Evolutionary conservation across 495 filamentous ascomycete species (phyloP).

Genomic region (Pseudotulostoma volvatum): DNA sequence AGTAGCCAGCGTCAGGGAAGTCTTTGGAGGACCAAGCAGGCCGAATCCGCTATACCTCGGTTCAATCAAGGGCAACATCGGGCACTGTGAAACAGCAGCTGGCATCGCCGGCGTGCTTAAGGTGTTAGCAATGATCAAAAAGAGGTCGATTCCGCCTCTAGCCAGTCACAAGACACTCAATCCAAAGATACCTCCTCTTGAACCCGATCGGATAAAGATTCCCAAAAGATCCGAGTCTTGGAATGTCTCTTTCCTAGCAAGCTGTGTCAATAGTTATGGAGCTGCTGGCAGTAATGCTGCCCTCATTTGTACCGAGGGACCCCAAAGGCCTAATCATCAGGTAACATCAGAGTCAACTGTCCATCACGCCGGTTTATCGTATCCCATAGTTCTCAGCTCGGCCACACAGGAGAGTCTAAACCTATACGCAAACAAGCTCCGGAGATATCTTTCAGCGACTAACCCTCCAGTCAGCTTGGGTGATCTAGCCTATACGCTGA

Average conservation of each 20-base stretch:
- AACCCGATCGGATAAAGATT: conserved; percentile 25
- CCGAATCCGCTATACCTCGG: conserved; percentile 9
- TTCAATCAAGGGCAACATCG: conserved; percentile 28
- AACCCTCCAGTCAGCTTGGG: conserved; percentile 4
- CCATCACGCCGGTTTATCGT: conserved; percentile 23
- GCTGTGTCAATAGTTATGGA: conserved; percentile 33
- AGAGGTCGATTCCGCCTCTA: conserved; percentile 18
- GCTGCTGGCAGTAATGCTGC: conserved; percentile 30
- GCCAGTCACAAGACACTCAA: conserved; percentile 21
- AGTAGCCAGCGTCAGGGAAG: conserved; percentile 13
- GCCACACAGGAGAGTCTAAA: conserved; percentile 3
- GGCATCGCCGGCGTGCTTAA: conserved; percentile 27
- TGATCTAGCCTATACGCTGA: conserved; percentile 2
- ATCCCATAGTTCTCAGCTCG: conserved; percentile 12
- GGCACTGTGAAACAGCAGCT: conserved; percentile 28
- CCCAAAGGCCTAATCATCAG: conserved; percentile 12
- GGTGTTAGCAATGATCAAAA: conserved; percentile 25
- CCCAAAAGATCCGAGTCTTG: conserved; percentile 15
- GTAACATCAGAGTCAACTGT: conserved; percentile 22
- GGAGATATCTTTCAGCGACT: conserved; percentile 9
- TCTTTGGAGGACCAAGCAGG: conserved; percentile 13
- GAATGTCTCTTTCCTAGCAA: conserved; percentile 17
- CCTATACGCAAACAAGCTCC: conserved; percentile 6
- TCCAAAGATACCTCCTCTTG: conserved; percentile 14
- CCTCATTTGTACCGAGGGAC: conserved; percentile 15